These are phyloP conservation scores for Bromus sterilis DNA, from an alignment of 176 grass and related monocot species.

Conservation along the genomic window DNA sequence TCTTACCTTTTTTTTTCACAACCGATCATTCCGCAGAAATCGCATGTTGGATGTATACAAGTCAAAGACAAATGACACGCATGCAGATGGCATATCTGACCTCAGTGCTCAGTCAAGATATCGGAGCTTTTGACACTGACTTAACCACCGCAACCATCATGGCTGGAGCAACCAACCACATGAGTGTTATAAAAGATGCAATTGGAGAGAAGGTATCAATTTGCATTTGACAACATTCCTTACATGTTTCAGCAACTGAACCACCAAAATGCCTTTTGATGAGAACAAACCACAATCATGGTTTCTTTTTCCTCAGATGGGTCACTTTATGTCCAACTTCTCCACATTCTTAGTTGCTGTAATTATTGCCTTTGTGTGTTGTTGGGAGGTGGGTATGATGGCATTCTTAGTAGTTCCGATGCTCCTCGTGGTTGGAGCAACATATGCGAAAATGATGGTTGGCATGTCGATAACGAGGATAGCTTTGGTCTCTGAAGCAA, in stretches of 20 bases:
- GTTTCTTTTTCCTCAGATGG: conserved; percentile 32
- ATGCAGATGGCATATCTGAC: conserved; percentile 46
- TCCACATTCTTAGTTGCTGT: conserved; percentile 47
- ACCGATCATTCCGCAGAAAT: conserved; percentile 31
- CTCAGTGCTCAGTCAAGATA: conserved; percentile 57
- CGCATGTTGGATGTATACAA: conserved; percentile 60
- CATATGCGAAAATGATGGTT: conserved; percentile 34
- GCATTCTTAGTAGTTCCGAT: conserved; percentile 45
- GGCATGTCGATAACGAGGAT: conserved; percentile 19
- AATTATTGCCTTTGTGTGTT: conserved; percentile 42
- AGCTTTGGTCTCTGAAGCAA: conserved; percentile 36
- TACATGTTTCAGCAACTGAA: not conserved
- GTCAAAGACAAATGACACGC: conserved; percentile 52
- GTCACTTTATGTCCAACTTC: conserved; percentile 56
- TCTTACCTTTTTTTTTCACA: not conserved
- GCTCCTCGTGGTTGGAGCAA: conserved; percentile 39
- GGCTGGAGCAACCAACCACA: conserved; percentile 47
- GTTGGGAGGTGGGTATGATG: conserved; percentile 57
- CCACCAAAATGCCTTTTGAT: not conserved
- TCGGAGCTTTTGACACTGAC: conserved; percentile 59
- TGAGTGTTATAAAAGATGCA: conserved; percentile 66
- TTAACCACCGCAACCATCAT: conserved; percentile 50
- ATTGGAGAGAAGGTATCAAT: conserved; percentile 65
- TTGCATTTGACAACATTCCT: not conserved
- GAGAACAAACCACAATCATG: not conserved